phyloP scores from a whole-genome alignment of 441 rosid genomes.

The Gossypium davidsonii region DNA sequence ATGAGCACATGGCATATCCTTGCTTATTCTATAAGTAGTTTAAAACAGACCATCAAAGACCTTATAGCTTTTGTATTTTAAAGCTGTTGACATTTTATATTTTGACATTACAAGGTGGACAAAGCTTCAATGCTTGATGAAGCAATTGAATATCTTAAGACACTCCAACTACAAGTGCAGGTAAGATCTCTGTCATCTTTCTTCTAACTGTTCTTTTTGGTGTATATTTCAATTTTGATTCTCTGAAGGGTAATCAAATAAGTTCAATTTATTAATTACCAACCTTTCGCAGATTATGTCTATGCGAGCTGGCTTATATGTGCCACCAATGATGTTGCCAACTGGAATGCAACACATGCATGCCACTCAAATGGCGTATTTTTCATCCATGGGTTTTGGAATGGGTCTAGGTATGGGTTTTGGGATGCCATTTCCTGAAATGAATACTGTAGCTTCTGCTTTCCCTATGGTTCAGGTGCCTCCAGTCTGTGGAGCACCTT shows the following conservation, averaged over 20 bases:
- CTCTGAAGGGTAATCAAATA: slow-evolving; percentile 8
- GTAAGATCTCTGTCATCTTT: slow-evolving; percentile 27
- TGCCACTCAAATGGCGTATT: slow-evolving; percentile 51
- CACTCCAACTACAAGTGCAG: slow-evolving; percentile 72
- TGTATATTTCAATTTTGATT: not conserved
- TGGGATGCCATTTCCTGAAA: slow-evolving; percentile 59
- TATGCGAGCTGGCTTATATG: slow-evolving; percentile 73
- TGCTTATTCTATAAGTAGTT: not conserved
- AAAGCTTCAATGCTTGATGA: slow-evolving; percentile 79
- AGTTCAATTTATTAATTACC: slow-evolving; percentile 4
- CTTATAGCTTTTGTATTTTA: slow-evolving; percentile 2
- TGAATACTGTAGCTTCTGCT: slow-evolving; percentile 39
- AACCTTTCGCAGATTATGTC: slow-evolving; percentile 64
- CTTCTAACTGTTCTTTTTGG: not conserved
- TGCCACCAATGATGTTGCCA: slow-evolving; percentile 73
- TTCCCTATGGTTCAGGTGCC: slow-evolving; percentile 45
- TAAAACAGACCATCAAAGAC: not conserved
- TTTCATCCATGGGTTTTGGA: slow-evolving; percentile 47
- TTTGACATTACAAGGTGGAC: slow-evolving; percentile 55
- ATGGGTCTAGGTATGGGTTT: slow-evolving; percentile 61
- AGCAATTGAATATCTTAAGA: slow-evolving; percentile 67
- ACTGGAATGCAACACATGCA: slow-evolving; percentile 62
- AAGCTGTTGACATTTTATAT: slow-evolving; percentile 15
- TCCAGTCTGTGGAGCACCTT: slow-evolving; percentile 46
- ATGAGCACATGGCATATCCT: not conserved